These are phyloP conservation scores for Bidens hawaiensis DNA, from an alignment of 140 eudicot genomes.

Conservation along the genomic window DNA sequence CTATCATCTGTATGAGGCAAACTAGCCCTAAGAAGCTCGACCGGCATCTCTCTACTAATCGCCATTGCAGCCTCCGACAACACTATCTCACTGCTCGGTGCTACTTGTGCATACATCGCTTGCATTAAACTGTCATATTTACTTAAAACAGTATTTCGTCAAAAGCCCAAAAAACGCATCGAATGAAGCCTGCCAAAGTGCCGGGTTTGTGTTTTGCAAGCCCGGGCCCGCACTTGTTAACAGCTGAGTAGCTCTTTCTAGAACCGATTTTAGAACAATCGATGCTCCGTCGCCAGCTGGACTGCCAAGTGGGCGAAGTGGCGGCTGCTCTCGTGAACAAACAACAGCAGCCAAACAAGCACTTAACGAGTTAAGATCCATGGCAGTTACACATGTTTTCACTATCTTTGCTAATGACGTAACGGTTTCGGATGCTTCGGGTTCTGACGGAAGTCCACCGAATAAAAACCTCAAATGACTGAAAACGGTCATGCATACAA, in stretches of 20 bases:
- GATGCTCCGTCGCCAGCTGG: constrained; percentile 93
- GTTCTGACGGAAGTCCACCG: constrained; percentile 69
- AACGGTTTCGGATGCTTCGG: constrained; percentile 49
- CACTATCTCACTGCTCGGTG: constrained; percentile 40
- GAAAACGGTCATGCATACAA: constrained; percentile 92
- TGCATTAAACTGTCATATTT: constrained; percentile 82
- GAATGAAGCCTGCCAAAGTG: constrained; percentile 97
- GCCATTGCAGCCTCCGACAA: constrained; percentile 67
- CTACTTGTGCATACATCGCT: constrained; percentile 49
- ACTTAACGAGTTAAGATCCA: constrained; percentile 90
- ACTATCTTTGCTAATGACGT: constrained; percentile 51
- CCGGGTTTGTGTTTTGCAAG: constrained; percentile 55
- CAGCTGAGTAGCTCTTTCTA: constrained; percentile 68
- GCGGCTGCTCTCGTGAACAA: constrained; percentile 95
- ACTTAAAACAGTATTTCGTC: constrained; percentile 70
- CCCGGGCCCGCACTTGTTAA: constrained; percentile 28
- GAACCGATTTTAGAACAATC: constrained; percentile 55
- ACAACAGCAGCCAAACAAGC: constrained; percentile 98
- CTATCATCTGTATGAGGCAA: constrained; percentile 89
- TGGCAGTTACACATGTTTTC: constrained; percentile 42
- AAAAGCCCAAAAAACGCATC: constrained; percentile 81
- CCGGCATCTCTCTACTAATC: constrained; percentile 86
- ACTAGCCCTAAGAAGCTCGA: constrained; percentile 89
- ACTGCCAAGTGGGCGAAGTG: constrained; percentile 91
- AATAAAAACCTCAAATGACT: constrained; percentile 80